Conservation (phyloP, 2,329 filamentous ascomycete genomes). For the Exophiala aquamarina region DNA sequence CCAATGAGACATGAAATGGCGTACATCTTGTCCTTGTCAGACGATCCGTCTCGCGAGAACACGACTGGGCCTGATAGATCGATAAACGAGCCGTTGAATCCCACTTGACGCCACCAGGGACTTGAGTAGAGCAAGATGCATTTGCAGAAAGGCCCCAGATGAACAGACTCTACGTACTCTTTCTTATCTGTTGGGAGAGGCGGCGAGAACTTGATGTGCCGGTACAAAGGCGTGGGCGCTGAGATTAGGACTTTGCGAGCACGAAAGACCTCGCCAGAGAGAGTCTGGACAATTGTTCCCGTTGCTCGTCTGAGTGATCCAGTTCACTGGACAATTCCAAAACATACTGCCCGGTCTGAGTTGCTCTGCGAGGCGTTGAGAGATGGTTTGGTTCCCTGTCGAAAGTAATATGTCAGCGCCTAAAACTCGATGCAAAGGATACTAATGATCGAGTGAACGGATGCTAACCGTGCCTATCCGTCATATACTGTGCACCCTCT, state of each 20-base stretch:
- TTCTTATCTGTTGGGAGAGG: constrained; percentile 43
- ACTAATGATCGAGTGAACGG: constrained; percentile 33
- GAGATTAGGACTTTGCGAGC: constrained; percentile 51
- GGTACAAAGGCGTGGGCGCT: constrained; percentile 47
- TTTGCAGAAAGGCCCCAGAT: constrained; percentile 53
- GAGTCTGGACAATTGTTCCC: constrained; percentile 27
- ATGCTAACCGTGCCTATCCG: constrained; percentile 49
- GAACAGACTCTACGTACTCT: constrained; percentile 34
- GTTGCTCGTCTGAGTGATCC: constrained; percentile 30
- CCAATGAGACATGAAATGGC: constrained; percentile 34
- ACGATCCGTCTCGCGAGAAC: constrained; percentile 46
- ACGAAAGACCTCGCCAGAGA: constrained; percentile 26
- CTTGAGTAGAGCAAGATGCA: constrained; percentile 44
- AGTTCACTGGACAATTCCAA: constrained; percentile 30
- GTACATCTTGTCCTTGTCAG: constrained; percentile 24
- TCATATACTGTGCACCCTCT: constrained; percentile 53
- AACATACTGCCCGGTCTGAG: constrained; percentile 33
- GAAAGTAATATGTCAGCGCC: too few relatives aligned
- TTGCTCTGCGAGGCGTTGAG: constrained; percentile 36
- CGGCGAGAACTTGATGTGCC: constrained; percentile 49
- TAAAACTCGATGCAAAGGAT: too few relatives aligned
- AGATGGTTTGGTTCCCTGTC: constrained; percentile 29
- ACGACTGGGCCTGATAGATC: constrained; percentile 47
- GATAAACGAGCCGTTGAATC: constrained; percentile 42
- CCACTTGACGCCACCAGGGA: constrained; percentile 44